Percentiles rank a stretch among this genome's conserved stretches.
Evolutionary conservation across 2,329 filamentous ascomycete genomes (phyloP).

Genomic region (Sclerotinia subarctica): DNA sequence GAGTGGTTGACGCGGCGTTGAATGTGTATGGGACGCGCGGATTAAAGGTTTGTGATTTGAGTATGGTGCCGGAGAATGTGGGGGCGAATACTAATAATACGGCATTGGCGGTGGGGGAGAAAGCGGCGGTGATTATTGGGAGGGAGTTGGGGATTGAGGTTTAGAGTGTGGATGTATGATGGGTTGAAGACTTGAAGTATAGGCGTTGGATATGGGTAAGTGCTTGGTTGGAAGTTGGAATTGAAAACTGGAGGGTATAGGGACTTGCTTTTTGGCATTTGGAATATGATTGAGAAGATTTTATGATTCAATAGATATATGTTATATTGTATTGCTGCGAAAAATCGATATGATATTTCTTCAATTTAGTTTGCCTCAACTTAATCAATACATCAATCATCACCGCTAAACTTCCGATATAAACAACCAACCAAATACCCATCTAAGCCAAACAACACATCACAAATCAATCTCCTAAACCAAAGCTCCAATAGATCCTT

Average conservation of each 20-base stretch:
- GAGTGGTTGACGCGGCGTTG: conserved; percentile 42
- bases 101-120: conserved; percentile 44
- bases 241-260: background rate
- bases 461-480: background rate
- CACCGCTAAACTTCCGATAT: background rate
- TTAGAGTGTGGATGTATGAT: conserved; percentile 8
- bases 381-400: background rate
- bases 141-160: conserved; percentile 40
- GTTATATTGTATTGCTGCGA: background rate
- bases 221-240: background rate
- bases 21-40: conserved; percentile 42
- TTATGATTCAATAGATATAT: background rate
- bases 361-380: background rate
- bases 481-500: background rate
- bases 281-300: background rate
- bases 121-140: conserved; percentile 43
- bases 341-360: background rate
- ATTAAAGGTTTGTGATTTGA: conserved; percentile 46
- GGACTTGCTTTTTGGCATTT: background rate
- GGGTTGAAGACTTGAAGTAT: background rate
- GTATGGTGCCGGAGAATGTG: conserved; percentile 40
- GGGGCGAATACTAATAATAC: conserved; percentile 48
- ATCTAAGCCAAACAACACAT: background rate
- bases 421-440: too few species aligned
- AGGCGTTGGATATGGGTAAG: background rate